These are phyloP conservation scores for Pyrenophora teres DNA, from an alignment of 2,329 filamentous ascomycete species.

Conservation along the genomic window DNA sequence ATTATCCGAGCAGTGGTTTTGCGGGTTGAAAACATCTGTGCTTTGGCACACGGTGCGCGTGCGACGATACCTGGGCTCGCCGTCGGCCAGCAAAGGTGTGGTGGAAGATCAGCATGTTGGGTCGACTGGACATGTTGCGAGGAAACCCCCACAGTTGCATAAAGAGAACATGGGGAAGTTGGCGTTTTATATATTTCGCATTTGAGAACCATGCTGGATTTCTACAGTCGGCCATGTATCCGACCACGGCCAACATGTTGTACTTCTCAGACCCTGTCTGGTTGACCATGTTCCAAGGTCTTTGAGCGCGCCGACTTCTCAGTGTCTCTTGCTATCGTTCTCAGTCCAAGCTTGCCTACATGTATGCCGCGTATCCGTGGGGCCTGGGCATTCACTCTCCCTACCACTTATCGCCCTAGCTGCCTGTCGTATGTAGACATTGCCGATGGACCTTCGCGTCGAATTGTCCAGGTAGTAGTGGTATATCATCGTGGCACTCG, in stretches of 20 bases:
- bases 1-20: conserved; percentile 20
- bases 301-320: neutral
- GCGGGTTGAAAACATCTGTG: neutral
- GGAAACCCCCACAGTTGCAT: conserved; percentile 10
- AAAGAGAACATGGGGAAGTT: neutral
- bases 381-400: neutral
- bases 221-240: neutral
- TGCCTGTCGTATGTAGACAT: neutral
- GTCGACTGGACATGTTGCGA: neutral
- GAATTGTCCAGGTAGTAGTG: neutral
- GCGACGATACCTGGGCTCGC: conserved; percentile 3
- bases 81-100: conserved; percentile 1
- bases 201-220: conserved; percentile 15
- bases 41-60: neutral
- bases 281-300: neutral
- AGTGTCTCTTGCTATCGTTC: neutral
- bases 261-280: too few species aligned
- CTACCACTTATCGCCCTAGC: neutral
- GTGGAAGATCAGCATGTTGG: neutral
- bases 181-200: neutral
- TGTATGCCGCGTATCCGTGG: neutral
- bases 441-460: conserved; percentile 2
- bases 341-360: neutral
- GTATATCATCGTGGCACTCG: neutral
- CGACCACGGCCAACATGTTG: too few species aligned